Conservation (phyloP, 1,284 basidiomycete species). For the Baeospora myosura region DNA sequence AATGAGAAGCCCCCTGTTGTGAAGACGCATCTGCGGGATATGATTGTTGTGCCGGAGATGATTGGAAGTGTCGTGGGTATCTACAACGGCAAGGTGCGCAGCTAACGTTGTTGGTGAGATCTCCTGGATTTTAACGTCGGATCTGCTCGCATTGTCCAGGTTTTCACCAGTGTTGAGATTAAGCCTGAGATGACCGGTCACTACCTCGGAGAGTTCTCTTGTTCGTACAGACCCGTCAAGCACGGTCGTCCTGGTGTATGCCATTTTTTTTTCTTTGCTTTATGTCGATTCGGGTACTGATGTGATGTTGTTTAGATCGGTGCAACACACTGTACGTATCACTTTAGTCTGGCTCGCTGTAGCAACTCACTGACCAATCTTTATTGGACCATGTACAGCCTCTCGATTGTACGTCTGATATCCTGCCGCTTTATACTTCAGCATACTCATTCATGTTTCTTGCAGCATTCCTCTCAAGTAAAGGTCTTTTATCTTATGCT, state of each 20-base stretch:
- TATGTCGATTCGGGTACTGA: constrained; percentile 1
- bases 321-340: constrained; percentile 80
- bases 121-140: background rate
- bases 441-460: constrained; percentile 11
- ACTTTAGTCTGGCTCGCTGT: constrained; percentile 12
- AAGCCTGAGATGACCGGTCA: constrained; percentile 99
- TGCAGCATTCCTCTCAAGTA: constrained; percentile 74
- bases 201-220: constrained; percentile 94
- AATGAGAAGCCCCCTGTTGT: constrained; percentile 99
- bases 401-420: constrained; percentile 57
- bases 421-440: background rate
- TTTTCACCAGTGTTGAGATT: constrained; percentile 96
- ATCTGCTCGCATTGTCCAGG: constrained; percentile 34
- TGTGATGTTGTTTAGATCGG: constrained; percentile 55
- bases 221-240: constrained; percentile 97
- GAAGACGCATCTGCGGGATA: constrained; percentile 99
- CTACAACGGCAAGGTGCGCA: constrained; percentile 89
- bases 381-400: constrained; percentile 29
- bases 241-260: constrained; percentile 95
- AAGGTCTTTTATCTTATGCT: constrained; percentile 19
- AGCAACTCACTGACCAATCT: constrained; percentile 9
- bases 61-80: constrained; percentile 95
- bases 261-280: constrained; percentile 17
- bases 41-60: constrained; percentile 99
- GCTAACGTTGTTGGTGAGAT: background rate